Evolutionary conservation across 2,329 filamentous ascomycete genomes (phyloP).

Genomic region (Trichoderma brevicompactum): DNA sequence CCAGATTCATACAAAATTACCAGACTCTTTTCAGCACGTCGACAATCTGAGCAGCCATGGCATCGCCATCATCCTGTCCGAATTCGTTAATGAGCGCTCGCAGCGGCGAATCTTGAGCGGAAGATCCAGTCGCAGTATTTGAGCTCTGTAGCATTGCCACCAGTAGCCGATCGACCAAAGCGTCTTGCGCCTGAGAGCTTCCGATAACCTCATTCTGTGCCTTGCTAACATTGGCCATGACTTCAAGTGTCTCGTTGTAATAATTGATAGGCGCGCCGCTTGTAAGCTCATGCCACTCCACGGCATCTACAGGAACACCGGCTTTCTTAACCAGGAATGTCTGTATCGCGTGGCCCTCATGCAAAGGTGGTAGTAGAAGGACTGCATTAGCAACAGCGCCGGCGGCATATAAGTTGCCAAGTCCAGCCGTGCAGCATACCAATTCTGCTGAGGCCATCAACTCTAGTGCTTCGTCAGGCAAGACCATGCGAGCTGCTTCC

Average conservation of each 20-base stretch:
- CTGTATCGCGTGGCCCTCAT: slow-evolving; percentile 14
- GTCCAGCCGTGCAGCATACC: slow-evolving; percentile 17
- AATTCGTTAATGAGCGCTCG: background rate
- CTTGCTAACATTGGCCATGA: slow-evolving; percentile 9
- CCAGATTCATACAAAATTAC: background rate
- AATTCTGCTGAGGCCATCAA: slow-evolving; percentile 2
- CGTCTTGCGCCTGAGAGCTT: background rate
- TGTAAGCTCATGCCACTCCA: slow-evolving; percentile 20
- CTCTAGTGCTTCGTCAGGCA: slow-evolving; percentile 8
- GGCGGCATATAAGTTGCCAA: slow-evolving; percentile 14
- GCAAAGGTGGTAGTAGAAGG: background rate
- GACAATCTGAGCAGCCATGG: slow-evolving; percentile 15
- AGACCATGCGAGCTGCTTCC: slow-evolving; percentile 8
- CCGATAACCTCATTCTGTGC: slow-evolving; percentile 7
- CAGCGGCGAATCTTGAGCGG: background rate
- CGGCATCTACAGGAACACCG: background rate
- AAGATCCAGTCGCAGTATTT: background rate
- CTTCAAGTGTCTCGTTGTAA: background rate
- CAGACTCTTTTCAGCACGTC: background rate
- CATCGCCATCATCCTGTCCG: slow-evolving; percentile 16
- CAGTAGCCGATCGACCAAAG: background rate
- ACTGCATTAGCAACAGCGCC: slow-evolving; percentile 8
- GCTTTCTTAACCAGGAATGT: background rate
- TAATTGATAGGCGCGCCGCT: background rate
- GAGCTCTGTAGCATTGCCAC: slow-evolving; percentile 3